Conservation (phyloP, 139 green algal species). For the Chlorella ohadii region DNA sequence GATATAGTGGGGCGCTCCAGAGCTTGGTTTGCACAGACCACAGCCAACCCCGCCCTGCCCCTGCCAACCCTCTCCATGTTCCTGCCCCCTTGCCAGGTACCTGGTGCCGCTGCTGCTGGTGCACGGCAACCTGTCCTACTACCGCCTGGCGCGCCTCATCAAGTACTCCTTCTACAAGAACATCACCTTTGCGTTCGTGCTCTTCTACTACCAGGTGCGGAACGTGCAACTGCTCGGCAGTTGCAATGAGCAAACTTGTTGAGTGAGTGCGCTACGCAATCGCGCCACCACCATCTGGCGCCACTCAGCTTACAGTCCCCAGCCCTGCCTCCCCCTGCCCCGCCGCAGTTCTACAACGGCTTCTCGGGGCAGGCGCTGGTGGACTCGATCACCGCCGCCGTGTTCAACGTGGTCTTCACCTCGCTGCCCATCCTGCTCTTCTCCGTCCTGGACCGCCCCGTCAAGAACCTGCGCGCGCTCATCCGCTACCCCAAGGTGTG, state of each 20-base stretch:
- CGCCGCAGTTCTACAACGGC: conserved; percentile 38
- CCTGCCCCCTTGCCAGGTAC: conserved; percentile 63
- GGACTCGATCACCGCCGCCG: conserved; percentile 62
- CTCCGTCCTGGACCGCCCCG: conserved; percentile 78
- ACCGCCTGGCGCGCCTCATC: conserved; percentile 86
- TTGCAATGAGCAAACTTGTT: no score
- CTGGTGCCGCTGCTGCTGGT: conserved; percentile 93
- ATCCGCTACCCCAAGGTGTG: conserved; percentile 60
- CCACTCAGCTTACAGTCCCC: no score
- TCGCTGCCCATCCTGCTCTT: conserved; percentile 86
- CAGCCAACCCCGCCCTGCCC: no score
- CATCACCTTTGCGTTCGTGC: conserved; percentile 89
- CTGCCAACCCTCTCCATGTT: no score
- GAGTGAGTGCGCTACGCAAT: no score
- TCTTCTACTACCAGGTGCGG: conserved; percentile 78
- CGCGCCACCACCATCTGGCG: no score
- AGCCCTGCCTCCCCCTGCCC: background rate
- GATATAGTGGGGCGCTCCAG: no score
- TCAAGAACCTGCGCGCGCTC: conserved; percentile 51
- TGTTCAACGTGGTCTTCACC: conserved; percentile 81
- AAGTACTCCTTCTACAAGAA: conserved; percentile 99
- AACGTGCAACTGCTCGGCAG: background rate
- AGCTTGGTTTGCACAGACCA: no score
- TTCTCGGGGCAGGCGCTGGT: conserved; percentile 59
- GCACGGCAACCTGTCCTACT: conserved; percentile 90